Evolutionary conservation across 495 filamentous ascomycete species (phyloP).

Genomic region (Astrothelium macrocarpum): DNA sequence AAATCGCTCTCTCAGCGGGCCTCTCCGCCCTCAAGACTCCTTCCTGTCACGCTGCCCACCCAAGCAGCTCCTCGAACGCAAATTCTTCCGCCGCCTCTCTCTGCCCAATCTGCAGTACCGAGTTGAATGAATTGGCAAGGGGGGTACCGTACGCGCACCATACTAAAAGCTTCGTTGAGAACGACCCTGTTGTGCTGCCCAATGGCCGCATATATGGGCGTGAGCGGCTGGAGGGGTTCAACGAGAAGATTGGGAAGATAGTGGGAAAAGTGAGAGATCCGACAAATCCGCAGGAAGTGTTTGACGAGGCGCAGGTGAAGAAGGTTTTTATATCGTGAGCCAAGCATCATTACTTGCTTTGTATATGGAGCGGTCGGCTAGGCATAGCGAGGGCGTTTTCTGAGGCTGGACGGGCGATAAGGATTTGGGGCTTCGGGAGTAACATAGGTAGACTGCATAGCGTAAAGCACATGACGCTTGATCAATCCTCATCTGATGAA

Average conservation of each 20-base stretch:
- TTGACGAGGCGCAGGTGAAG: slow-evolving; percentile 50
- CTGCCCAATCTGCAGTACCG: slow-evolving; percentile 90
- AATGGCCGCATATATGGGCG: slow-evolving; percentile 81
- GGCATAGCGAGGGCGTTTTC: background rate
- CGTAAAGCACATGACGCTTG: no score
- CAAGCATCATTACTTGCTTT: no score
- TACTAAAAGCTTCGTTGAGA: slow-evolving; percentile 82
- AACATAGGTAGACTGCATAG: background rate
- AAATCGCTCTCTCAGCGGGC: slow-evolving; percentile 83
- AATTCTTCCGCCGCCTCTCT: slow-evolving; percentile 44
- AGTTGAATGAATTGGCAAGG: slow-evolving; percentile 82
- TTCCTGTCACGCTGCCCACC: slow-evolving; percentile 67
- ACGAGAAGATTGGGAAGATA: slow-evolving; percentile 58
- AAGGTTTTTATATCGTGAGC: slow-evolving; percentile 81
- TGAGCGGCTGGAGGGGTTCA: slow-evolving; percentile 61
- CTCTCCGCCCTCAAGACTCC: slow-evolving; percentile 94
- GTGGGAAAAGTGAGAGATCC: slow-evolving; percentile 69
- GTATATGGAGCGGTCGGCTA: no score
- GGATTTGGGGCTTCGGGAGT: background rate
- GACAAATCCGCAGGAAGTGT: slow-evolving; percentile 54
- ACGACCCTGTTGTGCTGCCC: slow-evolving; percentile 74
- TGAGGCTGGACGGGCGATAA: background rate
- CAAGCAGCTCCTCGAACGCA: slow-evolving; percentile 48
- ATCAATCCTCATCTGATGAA: background rate
- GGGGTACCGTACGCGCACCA: slow-evolving; percentile 91